A percentile compares a stretch with the other conserved stretches of the same genome.
phyloP scores from a whole-genome alignment of 306 rosid genomes.

The Gleditsia sinensis region DNA sequence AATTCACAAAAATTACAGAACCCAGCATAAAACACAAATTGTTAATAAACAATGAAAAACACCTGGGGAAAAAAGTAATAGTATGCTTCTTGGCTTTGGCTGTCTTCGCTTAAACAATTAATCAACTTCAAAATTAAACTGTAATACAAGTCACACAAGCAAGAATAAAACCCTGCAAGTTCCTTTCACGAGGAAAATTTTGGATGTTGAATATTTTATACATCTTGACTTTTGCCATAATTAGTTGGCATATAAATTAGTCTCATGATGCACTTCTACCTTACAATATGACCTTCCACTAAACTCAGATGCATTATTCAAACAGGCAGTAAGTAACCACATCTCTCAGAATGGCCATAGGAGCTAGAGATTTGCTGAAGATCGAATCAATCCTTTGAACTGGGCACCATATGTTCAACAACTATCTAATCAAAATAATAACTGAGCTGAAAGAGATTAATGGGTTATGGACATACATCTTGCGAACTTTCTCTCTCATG shows the following conservation, averaged over 20 bases:
- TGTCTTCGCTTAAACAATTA: not conserved
- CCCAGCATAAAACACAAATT: not conserved
- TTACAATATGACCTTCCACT: not conserved
- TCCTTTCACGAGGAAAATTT: not conserved
- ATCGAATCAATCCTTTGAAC: not conserved
- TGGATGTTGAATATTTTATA: not conserved
- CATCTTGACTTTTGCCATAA: not conserved
- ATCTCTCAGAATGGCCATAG: not conserved
- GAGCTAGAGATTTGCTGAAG: conserved; percentile 13
- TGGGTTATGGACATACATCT: conserved; percentile 51
- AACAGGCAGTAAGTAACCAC: not conserved
- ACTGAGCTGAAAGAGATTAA: not conserved
- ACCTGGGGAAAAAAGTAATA: not conserved
- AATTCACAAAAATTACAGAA: not conserved
- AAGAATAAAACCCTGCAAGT: not conserved
- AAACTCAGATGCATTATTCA: not conserved
- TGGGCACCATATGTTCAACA: not conserved
- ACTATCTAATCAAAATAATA: not conserved
- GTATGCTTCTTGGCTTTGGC: not conserved
- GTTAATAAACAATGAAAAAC: conserved; percentile 7
- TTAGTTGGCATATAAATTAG: not conserved
- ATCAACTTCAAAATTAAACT: not conserved
- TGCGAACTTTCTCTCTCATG: conserved; percentile 88
- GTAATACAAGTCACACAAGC: not conserved
- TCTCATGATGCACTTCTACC: not conserved